Percentiles rank a stretch among this genome's conserved stretches.
These are phyloP conservation scores for Colletotrichum aenigma DNA, from an alignment of 2,329 filamentous ascomycete species.

Conservation along the genomic window DNA sequence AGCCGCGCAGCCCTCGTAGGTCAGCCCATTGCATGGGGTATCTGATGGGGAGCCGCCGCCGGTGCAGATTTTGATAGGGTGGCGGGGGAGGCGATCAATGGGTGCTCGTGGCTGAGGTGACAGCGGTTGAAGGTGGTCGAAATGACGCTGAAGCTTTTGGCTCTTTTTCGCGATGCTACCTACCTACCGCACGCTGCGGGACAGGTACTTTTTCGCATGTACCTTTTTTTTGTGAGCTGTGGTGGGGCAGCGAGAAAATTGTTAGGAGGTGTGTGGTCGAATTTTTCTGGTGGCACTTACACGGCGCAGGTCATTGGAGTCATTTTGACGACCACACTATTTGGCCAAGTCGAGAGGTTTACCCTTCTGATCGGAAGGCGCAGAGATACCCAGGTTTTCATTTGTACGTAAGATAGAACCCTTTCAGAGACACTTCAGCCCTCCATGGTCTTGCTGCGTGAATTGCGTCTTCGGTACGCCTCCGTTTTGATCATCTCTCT, in stretches of 20 bases:
- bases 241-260: background rate
- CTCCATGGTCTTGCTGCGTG: background rate
- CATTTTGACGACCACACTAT: background rate
- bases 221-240: background rate
- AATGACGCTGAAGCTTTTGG: background rate
- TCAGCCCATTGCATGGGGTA: conserved; percentile 22
- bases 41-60: background rate
- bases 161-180: background rate
- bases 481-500: background rate
- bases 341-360: background rate
- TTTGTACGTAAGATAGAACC: background rate
- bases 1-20: conserved; percentile 16
- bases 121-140: background rate
- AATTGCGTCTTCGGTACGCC: background rate
- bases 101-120: background rate
- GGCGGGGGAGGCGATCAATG: background rate
- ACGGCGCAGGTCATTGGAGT: background rate
- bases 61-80: background rate
- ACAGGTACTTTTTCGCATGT: background rate
- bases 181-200: background rate
- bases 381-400: background rate
- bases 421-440: background rate
- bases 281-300: background rate
- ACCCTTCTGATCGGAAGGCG: background rate
- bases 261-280: background rate